Conservation (phyloP, 179 eudicot genomes). For the Beta corolliflora region DNA sequence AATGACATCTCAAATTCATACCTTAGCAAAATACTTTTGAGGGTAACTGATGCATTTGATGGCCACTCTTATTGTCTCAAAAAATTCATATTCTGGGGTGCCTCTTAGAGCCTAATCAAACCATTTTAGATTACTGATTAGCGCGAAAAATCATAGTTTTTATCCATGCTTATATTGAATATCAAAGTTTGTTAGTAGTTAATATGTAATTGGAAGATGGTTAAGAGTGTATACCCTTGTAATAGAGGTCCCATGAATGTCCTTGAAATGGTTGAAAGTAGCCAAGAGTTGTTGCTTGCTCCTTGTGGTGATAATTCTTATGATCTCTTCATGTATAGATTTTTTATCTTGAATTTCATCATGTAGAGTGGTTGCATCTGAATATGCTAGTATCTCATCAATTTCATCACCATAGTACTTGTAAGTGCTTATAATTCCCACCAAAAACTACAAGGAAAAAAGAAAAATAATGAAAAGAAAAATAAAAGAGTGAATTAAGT, state of each 20-base stretch:
- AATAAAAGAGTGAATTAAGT: not conserved
- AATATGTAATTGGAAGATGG: not conserved
- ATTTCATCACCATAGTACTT: constrained; percentile 74
- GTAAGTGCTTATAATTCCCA: constrained; percentile 59
- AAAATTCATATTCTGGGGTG: constrained; percentile 43
- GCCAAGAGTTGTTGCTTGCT: constrained; percentile 72
- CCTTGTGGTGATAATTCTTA: constrained; percentile 70
- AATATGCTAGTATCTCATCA: constrained; percentile 46
- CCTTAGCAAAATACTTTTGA: constrained; percentile 76
- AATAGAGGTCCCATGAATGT: constrained; percentile 61
- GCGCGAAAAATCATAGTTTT: not conserved
- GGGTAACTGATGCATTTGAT: constrained; percentile 61
- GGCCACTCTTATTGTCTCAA: constrained; percentile 48
- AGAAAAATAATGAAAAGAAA: too few relatives aligned
- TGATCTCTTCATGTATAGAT: constrained; percentile 58
- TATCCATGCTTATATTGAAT: not conserved
- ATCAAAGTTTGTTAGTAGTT: not conserved
- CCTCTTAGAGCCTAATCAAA: constrained; percentile 52
- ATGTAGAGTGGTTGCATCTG: constrained; percentile 64
- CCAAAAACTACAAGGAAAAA: constrained; percentile 55
- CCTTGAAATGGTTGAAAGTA: constrained; percentile 71
- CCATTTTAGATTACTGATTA: not conserved
- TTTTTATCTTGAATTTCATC: constrained; percentile 43
- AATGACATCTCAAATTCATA: constrained; percentile 4
- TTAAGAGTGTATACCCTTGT: constrained; percentile 47